Conservation (phyloP, 2,329 filamentous ascomycete species). For the Escovopsis sp. region DNA sequence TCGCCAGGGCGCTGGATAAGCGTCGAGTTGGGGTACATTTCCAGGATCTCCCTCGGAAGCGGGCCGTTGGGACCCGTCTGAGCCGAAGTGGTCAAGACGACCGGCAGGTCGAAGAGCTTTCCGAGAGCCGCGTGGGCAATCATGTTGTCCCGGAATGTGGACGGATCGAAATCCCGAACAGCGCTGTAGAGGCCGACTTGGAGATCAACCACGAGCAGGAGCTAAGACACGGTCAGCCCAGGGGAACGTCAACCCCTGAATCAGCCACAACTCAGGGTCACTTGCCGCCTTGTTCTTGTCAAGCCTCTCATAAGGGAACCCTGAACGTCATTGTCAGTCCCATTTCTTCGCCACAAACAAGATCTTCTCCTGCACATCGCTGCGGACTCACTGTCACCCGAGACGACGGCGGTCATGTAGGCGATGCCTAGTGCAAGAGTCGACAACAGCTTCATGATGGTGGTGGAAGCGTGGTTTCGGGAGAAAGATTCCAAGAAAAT, state of each 20-base stretch:
- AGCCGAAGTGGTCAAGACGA: slow-evolving; percentile 56
- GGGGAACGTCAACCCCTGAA: neutral
- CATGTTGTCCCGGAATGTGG: slow-evolving; percentile 51
- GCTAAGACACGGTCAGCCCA: slow-evolving; percentile 6
- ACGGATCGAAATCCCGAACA: slow-evolving; percentile 52
- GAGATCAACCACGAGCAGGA: slow-evolving; percentile 23
- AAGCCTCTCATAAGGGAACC: slow-evolving; percentile 3
- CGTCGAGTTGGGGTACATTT: slow-evolving; percentile 50
- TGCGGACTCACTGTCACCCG: too few relatives aligned
- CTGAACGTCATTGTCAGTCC: neutral
- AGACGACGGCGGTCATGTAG: too few relatives aligned
- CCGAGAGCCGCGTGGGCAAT: slow-evolving; percentile 49
- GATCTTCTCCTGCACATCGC: too few relatives aligned
- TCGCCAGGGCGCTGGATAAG: slow-evolving; percentile 55
- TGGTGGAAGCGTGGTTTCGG: too few relatives aligned
- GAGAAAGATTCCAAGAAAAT: too few relatives aligned
- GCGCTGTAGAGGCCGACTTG: slow-evolving; percentile 22
- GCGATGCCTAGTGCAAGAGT: too few relatives aligned
- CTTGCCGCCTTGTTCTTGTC: slow-evolving; percentile 4
- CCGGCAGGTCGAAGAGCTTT: slow-evolving; percentile 51
- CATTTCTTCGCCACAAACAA: too few relatives aligned
- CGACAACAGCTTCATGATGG: too few relatives aligned
- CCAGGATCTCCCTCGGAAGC: slow-evolving; percentile 28
- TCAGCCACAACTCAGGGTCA: neutral
- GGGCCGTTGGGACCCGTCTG: slow-evolving; percentile 55